Conservation (phyloP, 2,329 filamentous ascomycete genomes). For the Immersiporthe knoxdaviesiana region DNA sequence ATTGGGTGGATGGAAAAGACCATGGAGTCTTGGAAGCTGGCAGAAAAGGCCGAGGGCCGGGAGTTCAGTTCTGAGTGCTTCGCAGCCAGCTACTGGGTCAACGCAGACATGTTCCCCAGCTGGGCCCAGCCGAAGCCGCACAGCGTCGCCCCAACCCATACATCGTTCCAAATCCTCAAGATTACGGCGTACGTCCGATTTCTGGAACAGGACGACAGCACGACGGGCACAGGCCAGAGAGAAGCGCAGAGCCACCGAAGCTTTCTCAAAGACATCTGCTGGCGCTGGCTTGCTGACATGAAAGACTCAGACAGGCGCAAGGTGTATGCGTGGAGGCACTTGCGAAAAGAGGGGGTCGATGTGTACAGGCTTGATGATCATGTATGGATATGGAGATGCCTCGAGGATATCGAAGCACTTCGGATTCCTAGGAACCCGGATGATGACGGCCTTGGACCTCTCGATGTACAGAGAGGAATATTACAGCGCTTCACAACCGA, state of each 20-base stretch:
- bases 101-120: not conserved
- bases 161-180: conserved; percentile 16
- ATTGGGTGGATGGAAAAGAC: conserved; percentile 7
- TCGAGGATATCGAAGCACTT: conserved; percentile 24
- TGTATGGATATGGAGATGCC: conserved; percentile 29
- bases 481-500: conserved; percentile 28
- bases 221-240: not conserved
- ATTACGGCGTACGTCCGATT: not conserved
- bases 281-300: not conserved
- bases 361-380: conserved; percentile 30
- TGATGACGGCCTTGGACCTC: not conserved
- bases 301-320: not conserved
- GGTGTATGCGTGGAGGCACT: conserved; percentile 24
- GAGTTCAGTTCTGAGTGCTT: not conserved
- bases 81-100: conserved; percentile 13
- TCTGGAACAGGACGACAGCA: not conserved
- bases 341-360: conserved; percentile 7
- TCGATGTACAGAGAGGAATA: conserved; percentile 21
- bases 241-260: not conserved
- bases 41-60: not conserved
- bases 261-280: not conserved
- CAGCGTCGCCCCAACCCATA: not conserved
- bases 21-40: not conserved
- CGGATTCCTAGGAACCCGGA: no score
- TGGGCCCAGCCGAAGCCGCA: no score